phyloP scores from a whole-genome alignment of 148 eudicot species.

The Cornus florida region DNA sequence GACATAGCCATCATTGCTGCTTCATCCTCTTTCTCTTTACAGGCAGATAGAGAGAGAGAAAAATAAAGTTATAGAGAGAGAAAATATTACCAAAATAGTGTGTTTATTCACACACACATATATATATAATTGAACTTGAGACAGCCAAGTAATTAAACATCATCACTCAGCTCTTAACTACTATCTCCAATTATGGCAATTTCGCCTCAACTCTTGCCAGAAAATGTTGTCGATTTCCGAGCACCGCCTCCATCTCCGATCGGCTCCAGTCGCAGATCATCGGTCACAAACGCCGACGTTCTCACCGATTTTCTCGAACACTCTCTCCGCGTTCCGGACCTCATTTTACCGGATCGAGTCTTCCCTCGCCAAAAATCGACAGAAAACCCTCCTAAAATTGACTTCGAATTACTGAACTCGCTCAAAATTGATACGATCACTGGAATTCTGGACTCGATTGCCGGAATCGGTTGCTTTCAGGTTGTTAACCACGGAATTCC shows the following conservation, averaged over 20 bases:
- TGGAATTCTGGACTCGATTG: slow-evolving; percentile 29
- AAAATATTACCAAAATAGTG: neutral
- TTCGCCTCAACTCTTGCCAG: slow-evolving; percentile 22
- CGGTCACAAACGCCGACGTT: slow-evolving; percentile 65
- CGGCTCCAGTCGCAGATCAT: slow-evolving; percentile 64
- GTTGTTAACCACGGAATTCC: slow-evolving; percentile 66
- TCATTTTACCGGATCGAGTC: slow-evolving; percentile 64
- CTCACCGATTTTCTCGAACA: slow-evolving; percentile 63
- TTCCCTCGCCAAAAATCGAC: slow-evolving; percentile 62
- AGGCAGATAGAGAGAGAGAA: neutral
- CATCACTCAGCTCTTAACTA: neutral
- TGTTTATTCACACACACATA: neutral
- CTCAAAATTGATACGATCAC: neutral
- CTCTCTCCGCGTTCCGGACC: slow-evolving; percentile 67
- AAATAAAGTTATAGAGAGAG: too few species aligned
- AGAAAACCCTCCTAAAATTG: slow-evolving; percentile 48
- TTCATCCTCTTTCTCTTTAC: neutral
- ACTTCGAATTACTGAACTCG: slow-evolving; percentile 23
- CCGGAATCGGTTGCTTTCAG: slow-evolving; percentile 60
- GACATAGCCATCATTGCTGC: neutral
- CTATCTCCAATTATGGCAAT: slow-evolving; percentile 14
- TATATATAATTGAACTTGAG: neutral
- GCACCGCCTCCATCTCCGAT: slow-evolving; percentile 94
- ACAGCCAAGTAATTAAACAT: neutral
- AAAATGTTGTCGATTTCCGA: slow-evolving; percentile 51